A percentile compares a stretch with the other conserved stretches of the same genome.
Conservation (phyloP, 257 asterid species). For the Buddleja alternifolia region DNA sequence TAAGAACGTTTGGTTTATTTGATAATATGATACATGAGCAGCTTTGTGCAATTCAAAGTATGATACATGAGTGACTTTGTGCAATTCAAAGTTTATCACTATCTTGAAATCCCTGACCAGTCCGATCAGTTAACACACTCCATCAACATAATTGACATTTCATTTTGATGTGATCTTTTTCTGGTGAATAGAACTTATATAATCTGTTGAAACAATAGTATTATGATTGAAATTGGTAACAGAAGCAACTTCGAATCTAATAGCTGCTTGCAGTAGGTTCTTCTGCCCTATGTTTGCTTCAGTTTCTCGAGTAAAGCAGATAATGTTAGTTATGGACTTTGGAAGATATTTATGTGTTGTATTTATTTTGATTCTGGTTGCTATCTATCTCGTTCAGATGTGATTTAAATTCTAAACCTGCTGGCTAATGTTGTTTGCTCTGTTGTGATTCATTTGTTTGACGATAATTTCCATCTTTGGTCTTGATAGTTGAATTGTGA, state of each 20-base stretch:
- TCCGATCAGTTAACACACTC: neutral
- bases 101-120: neutral
- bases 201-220: neutral
- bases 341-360: neutral
- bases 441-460: slow-evolving; percentile 24
- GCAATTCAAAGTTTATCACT: too few species aligned
- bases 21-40: neutral
- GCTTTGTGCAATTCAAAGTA: neutral
- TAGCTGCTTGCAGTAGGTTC: neutral
- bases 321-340: neutral
- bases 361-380: neutral
- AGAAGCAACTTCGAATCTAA: neutral
- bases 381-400: slow-evolving; percentile 2
- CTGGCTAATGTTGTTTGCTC: slow-evolving; percentile 17
- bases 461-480: slow-evolving; percentile 9
- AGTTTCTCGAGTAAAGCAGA: neutral
- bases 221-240: slow-evolving; percentile 1
- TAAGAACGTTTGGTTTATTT: neutral
- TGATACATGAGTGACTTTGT: too few species aligned
- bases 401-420: neutral
- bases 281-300: neutral
- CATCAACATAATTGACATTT: neutral
- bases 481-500: slow-evolving; percentile 72
- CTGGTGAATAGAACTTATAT: neutral
- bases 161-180: slow-evolving; percentile 1